Percentiles rank a stretch among this genome's conserved stretches.
These are phyloP conservation scores for Kodamaea anthophila DNA, from an alignment of 1,139 yeast species.

Conservation along the genomic window DNA sequence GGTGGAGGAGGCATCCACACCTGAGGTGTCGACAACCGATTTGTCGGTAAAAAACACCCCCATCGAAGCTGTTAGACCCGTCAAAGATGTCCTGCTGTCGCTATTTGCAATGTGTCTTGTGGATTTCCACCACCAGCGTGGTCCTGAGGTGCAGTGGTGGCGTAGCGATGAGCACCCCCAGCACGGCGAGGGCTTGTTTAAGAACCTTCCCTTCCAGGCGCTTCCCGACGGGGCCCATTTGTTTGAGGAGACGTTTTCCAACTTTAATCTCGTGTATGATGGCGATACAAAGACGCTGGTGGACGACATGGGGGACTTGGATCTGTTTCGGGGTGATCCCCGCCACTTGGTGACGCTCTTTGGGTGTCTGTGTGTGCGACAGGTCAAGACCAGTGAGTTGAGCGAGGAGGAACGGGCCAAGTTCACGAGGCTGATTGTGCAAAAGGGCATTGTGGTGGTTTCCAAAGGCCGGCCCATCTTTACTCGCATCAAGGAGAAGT, in stretches of 20 bases:
- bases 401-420: slow-evolving; percentile 38
- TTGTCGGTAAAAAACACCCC: slow-evolving; percentile 6
- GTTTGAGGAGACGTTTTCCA: slow-evolving; percentile 88
- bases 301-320: slow-evolving; percentile 39
- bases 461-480: slow-evolving; percentile 77
- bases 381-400: slow-evolving; percentile 61
- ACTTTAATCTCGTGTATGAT: slow-evolving; percentile 80
- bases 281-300: slow-evolving; percentile 44
- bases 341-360: slow-evolving; percentile 64
- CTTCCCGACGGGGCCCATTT: slow-evolving; percentile 92
- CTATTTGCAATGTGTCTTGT: slow-evolving; percentile 85
- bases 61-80: slow-evolving; percentile 1
- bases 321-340: slow-evolving; percentile 39
- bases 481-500: slow-evolving; percentile 80
- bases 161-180: slow-evolving; percentile 52
- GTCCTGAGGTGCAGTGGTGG: slow-evolving; percentile 96
- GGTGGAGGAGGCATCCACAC: background rate
- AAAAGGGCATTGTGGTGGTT: slow-evolving; percentile 85
- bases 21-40: background rate
- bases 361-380: slow-evolving; percentile 92
- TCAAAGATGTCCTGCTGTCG: slow-evolving; percentile 17
- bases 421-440: slow-evolving; percentile 83
- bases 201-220: slow-evolving; percentile 90
- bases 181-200: slow-evolving; percentile 53
- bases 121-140: slow-evolving; percentile 89